Evolutionary conservation across 306 rosid genomes (phyloP).

Genomic region (Phaseolus lunatus): DNA sequence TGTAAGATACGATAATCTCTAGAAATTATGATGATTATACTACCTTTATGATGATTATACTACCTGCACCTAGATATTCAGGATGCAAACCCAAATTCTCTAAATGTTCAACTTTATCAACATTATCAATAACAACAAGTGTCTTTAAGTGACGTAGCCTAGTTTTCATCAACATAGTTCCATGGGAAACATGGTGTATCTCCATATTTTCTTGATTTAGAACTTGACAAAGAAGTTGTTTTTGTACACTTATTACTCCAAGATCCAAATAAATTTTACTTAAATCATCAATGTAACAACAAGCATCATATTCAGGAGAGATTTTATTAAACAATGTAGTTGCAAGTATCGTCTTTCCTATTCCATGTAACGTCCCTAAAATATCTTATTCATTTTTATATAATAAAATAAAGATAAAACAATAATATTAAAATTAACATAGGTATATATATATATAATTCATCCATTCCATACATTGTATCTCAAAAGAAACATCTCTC

Average conservation of each 20-base stretch:
- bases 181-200: background rate
- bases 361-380: too few relatives aligned
- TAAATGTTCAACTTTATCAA: background rate
- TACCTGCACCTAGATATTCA: too few relatives aligned
- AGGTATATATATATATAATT: too few relatives aligned
- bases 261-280: background rate
- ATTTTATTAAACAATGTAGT: background rate
- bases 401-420: too few relatives aligned
- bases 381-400: too few relatives aligned
- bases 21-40: too few relatives aligned
- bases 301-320: slow-evolving; percentile 14
- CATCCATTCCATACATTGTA: too few relatives aligned
- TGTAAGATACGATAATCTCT: too few relatives aligned
- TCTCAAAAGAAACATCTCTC: too few relatives aligned
- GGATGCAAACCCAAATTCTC: too few relatives aligned
- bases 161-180: background rate
- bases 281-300: background rate
- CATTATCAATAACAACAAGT: background rate
- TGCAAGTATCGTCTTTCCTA: slow-evolving; percentile 44
- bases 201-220: background rate
- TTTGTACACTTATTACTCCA: background rate
- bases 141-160: background rate
- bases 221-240: background rate
- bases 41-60: too few relatives aligned
- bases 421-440: too few relatives aligned